phyloP scores from a whole-genome alignment of 192 early-diverging fungal genomes.

The Backusella australiensis region DNA sequence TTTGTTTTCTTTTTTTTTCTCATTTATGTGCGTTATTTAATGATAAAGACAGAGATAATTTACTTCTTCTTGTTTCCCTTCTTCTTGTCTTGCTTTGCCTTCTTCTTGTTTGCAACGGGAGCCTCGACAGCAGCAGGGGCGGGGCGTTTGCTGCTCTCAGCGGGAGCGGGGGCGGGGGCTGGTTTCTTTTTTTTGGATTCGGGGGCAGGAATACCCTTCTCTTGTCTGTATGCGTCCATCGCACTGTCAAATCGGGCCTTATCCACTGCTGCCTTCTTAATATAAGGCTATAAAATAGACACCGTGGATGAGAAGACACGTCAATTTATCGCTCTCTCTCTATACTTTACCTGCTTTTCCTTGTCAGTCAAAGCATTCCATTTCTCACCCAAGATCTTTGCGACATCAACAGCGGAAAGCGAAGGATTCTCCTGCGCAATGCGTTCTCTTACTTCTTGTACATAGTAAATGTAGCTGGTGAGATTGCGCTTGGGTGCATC shows the following conservation, averaged over 20 bases:
- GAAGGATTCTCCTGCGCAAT: neutral
- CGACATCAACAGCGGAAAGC: neutral
- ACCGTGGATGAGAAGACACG: neutral
- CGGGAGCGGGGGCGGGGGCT: neutral
- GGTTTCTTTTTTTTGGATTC: neutral
- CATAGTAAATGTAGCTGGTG: conserved; percentile 2
- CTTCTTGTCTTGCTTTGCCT: neutral
- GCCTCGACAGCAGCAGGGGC: neutral
- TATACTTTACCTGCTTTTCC: conserved; percentile 3
- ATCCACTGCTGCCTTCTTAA: neutral
- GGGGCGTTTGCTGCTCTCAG: neutral
- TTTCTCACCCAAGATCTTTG: neutral
- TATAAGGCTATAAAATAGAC: neutral
- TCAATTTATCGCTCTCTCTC: neutral
- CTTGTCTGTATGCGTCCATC: neutral
- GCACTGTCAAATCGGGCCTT: neutral
- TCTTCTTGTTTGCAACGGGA: neutral
- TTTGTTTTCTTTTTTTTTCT: too few species aligned
- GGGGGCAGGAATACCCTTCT: neutral
- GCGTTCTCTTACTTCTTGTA: neutral
- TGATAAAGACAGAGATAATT: too few species aligned
- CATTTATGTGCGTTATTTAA: too few species aligned
- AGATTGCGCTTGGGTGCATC: conserved; percentile 8
- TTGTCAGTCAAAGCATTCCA: conserved; percentile 8
- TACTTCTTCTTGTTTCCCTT: neutral